These are phyloP conservation scores for Neurospora sp. DNA, from an alignment of 495 filamentous ascomycete species.

Conservation along the genomic window DNA sequence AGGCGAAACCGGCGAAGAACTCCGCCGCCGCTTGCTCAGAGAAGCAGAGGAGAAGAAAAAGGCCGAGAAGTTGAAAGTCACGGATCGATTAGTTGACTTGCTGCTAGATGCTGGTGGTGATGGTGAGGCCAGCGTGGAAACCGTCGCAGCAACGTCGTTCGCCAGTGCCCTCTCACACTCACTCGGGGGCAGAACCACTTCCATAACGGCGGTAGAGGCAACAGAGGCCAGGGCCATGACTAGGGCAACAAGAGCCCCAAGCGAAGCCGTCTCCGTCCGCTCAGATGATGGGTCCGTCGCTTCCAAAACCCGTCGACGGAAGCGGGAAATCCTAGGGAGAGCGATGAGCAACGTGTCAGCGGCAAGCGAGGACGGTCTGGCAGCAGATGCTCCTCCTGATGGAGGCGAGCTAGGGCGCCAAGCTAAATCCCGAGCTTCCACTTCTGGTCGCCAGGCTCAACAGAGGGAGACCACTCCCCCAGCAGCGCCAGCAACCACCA, in stretches of 20 bases:
- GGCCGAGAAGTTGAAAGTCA: not conserved
- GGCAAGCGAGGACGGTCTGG: slow-evolving; percentile 14
- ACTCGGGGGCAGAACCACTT: slow-evolving; percentile 2
- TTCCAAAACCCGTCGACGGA: slow-evolving; percentile 15
- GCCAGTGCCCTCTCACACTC: not conserved
- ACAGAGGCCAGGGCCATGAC: not conserved
- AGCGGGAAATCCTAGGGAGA: slow-evolving; percentile 38
- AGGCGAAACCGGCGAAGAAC: not conserved
- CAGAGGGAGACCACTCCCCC: not conserved
- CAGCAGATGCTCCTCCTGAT: slow-evolving; percentile 10
- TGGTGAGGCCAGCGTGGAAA: not conserved
- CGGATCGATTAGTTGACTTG: not conserved
- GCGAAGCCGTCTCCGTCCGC: not conserved
- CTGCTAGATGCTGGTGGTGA: not conserved
- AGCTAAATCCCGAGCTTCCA: too few relatives aligned
- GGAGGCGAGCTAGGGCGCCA: not conserved
- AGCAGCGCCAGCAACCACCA: not conserved
- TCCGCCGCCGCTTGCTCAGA: not conserved
- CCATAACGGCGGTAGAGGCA: slow-evolving; percentile 2
- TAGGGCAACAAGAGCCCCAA: not conserved
- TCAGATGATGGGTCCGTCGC: not conserved
- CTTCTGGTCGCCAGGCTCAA: not conserved
- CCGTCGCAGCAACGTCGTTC: not conserved
- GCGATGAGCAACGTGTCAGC: slow-evolving; percentile 41
- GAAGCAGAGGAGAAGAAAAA: not conserved